phyloP scores from a whole-genome alignment of 345 rosid genomes.

The Raphanus sativus region DNA sequence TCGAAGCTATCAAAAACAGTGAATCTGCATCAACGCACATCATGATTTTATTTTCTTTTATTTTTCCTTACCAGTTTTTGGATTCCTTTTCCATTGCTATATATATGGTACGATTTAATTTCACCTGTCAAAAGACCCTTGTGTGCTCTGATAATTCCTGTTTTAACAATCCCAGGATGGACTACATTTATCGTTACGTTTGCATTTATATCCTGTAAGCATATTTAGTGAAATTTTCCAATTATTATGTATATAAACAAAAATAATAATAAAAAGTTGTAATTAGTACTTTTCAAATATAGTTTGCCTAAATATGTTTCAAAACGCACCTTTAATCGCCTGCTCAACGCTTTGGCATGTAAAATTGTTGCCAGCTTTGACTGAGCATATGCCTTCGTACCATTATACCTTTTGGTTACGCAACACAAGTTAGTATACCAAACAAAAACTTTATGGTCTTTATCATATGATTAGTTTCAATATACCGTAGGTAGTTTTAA shows the following conservation, averaged over 20 bases:
- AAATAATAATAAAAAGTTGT: neutral
- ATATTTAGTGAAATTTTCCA: neutral
- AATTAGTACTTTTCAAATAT: neutral
- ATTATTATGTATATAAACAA: neutral
- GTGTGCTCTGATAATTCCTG: slow-evolving; percentile 87
- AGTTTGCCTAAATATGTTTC: neutral
- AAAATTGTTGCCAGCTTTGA: slow-evolving; percentile 78
- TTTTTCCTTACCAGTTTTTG: neutral
- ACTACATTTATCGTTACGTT: slow-evolving; percentile 82
- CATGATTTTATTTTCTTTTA: neutral
- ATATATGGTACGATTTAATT: neutral
- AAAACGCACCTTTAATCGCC: slow-evolving; percentile 62
- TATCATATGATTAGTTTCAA: neutral
- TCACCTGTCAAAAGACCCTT: slow-evolving; percentile 78
- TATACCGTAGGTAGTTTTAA: neutral
- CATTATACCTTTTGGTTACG: slow-evolving; percentile 57
- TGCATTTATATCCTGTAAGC: slow-evolving; percentile 71
- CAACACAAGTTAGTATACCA: neutral
- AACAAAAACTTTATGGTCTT: neutral
- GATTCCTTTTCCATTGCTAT: slow-evolving; percentile 6
- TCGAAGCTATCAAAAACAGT: slow-evolving; percentile 81
- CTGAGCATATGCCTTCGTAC: slow-evolving; percentile 88
- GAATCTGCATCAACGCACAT: slow-evolving; percentile 67
- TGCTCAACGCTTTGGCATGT: slow-evolving; percentile 80
- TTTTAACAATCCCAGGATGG: slow-evolving; percentile 94